These are phyloP conservation scores for Fusarium equiseti DNA, from an alignment of 2,329 filamentous ascomycete species.

Conservation along the genomic window DNA sequence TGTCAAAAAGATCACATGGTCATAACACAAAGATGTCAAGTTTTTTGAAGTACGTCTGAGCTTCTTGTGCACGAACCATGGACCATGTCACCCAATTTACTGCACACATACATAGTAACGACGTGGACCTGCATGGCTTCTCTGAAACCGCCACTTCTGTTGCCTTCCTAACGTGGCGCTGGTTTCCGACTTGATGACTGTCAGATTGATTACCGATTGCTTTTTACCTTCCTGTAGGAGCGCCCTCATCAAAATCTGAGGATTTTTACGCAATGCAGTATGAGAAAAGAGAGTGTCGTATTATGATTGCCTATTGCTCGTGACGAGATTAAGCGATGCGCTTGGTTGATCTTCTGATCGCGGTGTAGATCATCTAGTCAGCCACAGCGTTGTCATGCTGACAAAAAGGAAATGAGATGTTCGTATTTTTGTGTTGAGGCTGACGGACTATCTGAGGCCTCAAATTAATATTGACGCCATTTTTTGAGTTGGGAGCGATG, in stretches of 20 bases:
- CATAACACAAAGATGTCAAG: neutral
- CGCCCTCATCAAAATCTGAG: neutral
- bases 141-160: conserved; percentile 19
- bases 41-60: neutral
- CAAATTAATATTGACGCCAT: neutral
- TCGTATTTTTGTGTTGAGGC: conserved; percentile 4
- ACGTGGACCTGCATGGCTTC: neutral
- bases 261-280: no score
- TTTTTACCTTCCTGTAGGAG: neutral
- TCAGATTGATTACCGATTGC: conserved; percentile 21
- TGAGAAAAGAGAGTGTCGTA: neutral
- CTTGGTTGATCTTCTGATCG: conserved; percentile 2
- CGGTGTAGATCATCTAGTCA: neutral
- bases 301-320: neutral
- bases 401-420: neutral
- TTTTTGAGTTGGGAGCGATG: neutral
- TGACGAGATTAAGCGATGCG: neutral
- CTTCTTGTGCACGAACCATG: neutral
- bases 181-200: conserved; percentile 8
- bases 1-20: conserved; percentile 3
- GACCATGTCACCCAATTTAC: neutral
- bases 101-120: neutral
- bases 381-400: neutral
- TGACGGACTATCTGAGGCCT: neutral
- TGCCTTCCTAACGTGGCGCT: conserved; percentile 23